Evolutionary conservation across 345 rosid species (phyloP).

Genomic region (Hevea brasiliensis): DNA sequence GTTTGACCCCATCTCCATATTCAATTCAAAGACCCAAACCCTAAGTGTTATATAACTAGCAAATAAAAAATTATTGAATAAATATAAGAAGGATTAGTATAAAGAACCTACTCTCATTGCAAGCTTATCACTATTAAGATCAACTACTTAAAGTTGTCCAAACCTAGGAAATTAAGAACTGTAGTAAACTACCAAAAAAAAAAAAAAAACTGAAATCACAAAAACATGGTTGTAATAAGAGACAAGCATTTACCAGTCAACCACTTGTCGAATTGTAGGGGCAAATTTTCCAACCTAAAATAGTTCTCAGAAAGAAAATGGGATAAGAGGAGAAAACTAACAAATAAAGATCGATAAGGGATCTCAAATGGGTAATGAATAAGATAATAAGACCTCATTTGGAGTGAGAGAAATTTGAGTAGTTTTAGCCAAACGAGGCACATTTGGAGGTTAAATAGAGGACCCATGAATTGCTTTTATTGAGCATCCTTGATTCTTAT

Average conservation of each 20-base stretch:
- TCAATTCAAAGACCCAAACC: too few species aligned
- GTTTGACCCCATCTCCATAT: too few species aligned
- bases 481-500: slow-evolving; percentile 37
- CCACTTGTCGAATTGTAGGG: slow-evolving; percentile 67
- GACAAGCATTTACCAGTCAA: slow-evolving; percentile 56
- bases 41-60: too few species aligned
- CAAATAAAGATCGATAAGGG: not conserved
- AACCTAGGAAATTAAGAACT: slow-evolving; percentile 51
- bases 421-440: slow-evolving; percentile 65
- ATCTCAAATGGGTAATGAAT: too few species aligned
- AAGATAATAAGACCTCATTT: slow-evolving; percentile 41
- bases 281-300: slow-evolving; percentile 60
- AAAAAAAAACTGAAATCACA: not conserved
- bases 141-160: slow-evolving; percentile 88
- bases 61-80: too few species aligned
- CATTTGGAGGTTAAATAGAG: slow-evolving; percentile 62
- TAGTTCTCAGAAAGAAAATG: not conserved
- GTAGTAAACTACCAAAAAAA: not conserved
- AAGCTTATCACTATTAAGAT: slow-evolving; percentile 69
- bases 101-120: slow-evolving; percentile 74
- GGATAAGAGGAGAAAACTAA: not conserved
- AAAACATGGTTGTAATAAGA: not conserved
- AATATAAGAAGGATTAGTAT: not conserved
- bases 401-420: slow-evolving; percentile 80
- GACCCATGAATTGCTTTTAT: slow-evolving; percentile 31